Percentiles rank a stretch among this genome's conserved stretches.
These are phyloP conservation scores for Fragaria ananassa DNA, from an alignment of 306 rosid genomes.

Conservation along the genomic window DNA sequence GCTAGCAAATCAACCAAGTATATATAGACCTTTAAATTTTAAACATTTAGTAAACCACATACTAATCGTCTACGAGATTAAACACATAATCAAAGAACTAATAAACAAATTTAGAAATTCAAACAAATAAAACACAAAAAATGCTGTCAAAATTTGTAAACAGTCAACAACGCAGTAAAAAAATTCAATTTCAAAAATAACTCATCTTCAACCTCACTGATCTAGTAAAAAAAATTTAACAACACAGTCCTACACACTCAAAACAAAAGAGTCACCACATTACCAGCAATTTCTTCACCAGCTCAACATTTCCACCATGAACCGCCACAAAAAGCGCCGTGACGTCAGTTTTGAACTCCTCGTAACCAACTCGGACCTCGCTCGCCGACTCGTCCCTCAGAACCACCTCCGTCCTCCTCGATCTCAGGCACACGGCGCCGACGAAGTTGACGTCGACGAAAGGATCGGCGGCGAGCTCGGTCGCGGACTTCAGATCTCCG, in stretches of 20 bases:
- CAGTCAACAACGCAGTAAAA: conserved; percentile 21
- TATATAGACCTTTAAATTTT: not conserved
- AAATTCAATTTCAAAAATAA: conserved; percentile 25
- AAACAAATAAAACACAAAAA: not conserved
- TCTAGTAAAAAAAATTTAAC: not conserved
- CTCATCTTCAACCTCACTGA: conserved; percentile 22
- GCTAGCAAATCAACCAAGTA: not conserved
- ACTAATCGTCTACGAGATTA: not conserved
- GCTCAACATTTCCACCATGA: conserved; percentile 51
- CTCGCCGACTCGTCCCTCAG: conserved; percentile 52
- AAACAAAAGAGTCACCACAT: not conserved
- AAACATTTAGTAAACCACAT: not conserved
- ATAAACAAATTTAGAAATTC: not conserved
- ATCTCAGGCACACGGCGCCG: conserved; percentile 63
- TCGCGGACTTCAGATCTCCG: conserved; percentile 66
- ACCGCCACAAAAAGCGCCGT: conserved; percentile 88
- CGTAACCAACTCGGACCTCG: conserved; percentile 53
- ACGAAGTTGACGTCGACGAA: conserved; percentile 78
- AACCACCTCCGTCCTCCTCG: conserved; percentile 50
- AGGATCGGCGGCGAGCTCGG: conserved; percentile 64
- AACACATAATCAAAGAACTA: not conserved
- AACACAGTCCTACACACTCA: not conserved
- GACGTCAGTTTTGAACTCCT: conserved; percentile 77
- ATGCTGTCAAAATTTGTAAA: conserved; percentile 6
- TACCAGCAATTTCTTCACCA: conserved; percentile 77